These are phyloP conservation scores for Candida khao-thaluensis DNA, from an alignment of 805 yeast species.

Conservation along the genomic window DNA sequence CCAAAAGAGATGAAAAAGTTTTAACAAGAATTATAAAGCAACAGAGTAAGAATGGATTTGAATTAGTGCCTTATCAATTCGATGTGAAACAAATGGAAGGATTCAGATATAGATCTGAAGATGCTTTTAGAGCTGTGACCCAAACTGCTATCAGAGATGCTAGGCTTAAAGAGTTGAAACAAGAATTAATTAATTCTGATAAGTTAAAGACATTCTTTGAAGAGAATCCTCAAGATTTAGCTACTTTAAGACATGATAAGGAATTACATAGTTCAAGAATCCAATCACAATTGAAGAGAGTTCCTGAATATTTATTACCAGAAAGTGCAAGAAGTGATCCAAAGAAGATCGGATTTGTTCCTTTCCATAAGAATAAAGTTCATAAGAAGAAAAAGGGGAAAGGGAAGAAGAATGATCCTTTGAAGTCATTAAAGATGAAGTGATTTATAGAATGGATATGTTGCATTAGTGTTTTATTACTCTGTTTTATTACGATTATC, in stretches of 20 bases:
- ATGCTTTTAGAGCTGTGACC: slow-evolving; percentile 94
- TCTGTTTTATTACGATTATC: too few relatives aligned
- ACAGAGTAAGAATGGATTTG: slow-evolving; percentile 71
- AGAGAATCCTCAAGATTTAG: slow-evolving; percentile 93
- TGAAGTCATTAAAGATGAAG: slow-evolving; percentile 45
- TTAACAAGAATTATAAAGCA: slow-evolving; percentile 72
- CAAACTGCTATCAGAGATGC: slow-evolving; percentile 89
- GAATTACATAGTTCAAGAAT: slow-evolving; percentile 80
- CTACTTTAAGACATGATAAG: slow-evolving; percentile 86
- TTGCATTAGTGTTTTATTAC: neutral
- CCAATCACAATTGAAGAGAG: slow-evolving; percentile 83
- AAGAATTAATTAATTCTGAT: slow-evolving; percentile 83
- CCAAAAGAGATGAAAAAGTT: slow-evolving; percentile 85
- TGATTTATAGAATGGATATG: neutral
- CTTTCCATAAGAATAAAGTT: slow-evolving; percentile 58
- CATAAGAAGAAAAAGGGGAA: slow-evolving; percentile 43
- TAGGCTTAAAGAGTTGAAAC: slow-evolving; percentile 80
- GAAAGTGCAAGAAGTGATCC: slow-evolving; percentile 61
- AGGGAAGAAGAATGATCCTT: slow-evolving; percentile 56
- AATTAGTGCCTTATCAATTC: slow-evolving; percentile 82
- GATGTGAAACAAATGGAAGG: slow-evolving; percentile 92
- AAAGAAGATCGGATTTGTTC: slow-evolving; percentile 65
- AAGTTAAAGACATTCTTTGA: slow-evolving; percentile 92
- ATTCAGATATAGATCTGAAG: slow-evolving; percentile 94
- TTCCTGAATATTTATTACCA: slow-evolving; percentile 89